Evolutionary conservation across 306 rosid species (phyloP).

Genomic region (Fragaria vesca): DNA sequence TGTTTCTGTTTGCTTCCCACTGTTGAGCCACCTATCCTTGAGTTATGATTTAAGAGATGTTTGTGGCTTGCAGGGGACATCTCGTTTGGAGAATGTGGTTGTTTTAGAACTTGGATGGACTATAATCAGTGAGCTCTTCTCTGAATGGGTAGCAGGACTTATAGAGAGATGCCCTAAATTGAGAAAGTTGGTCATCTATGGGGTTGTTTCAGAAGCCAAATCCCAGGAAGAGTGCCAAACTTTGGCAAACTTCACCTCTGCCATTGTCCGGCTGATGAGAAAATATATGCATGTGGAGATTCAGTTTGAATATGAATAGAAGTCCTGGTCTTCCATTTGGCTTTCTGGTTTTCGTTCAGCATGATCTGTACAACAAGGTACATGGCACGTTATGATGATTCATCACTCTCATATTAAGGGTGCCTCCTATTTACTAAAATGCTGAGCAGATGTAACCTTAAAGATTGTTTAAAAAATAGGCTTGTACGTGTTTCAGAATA

Average conservation of each 20-base stretch:
- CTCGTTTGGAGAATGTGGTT: constrained; percentile 56
- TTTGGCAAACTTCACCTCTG: constrained; percentile 57
- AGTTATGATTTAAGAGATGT: constrained; percentile 64
- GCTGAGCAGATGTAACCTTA: constrained; percentile 29
- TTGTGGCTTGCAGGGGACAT: constrained; percentile 63
- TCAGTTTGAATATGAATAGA: constrained; percentile 59
- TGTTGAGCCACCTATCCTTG: constrained; percentile 50
- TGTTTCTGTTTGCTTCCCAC: constrained; percentile 60
- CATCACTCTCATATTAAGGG: constrained; percentile 4
- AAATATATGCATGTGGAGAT: constrained; percentile 52
- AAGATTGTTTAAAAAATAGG: constrained; percentile 13
- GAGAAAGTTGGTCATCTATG: constrained; percentile 59
- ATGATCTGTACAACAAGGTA: constrained; percentile 22
- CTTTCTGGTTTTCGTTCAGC: constrained; percentile 10
- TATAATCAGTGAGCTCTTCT: constrained; percentile 60
- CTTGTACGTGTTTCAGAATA: constrained; percentile 1
- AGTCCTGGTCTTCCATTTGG: background rate
- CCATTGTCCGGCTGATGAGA: constrained; percentile 63
- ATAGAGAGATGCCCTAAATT: constrained; percentile 71
- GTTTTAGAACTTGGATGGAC: constrained; percentile 89
- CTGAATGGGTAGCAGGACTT: constrained; percentile 70
- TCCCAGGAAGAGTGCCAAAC: constrained; percentile 57
- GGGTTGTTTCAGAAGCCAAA: constrained; percentile 63
- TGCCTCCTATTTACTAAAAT: background rate
- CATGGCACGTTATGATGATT: background rate